Base-by-base conservation (phyloP, 345 rosid genomes). In the Eutrema heterophyllum region DNA sequence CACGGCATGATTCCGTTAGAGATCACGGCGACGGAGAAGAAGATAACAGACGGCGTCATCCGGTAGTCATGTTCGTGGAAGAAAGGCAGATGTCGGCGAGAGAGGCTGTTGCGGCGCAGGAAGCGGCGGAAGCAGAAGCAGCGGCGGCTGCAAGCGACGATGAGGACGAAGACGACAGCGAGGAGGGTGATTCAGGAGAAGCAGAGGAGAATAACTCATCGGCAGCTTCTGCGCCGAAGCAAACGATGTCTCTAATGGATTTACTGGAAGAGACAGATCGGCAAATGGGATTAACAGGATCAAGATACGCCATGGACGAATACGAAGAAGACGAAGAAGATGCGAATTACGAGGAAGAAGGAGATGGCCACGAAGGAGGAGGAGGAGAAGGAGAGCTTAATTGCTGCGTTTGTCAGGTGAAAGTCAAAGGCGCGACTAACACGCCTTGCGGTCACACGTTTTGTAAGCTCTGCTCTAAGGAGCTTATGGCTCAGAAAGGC, bases 361-460 rank as follows among this genome's bases (percentile, higher is more conserved):
- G 38, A 9, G 80, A n/a, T 4, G 84, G 30, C 3, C 72, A 46
- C 1, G 77, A 49, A 0, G 72, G 35, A 0, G 72, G 35, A 16
- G 76, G 48, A 1, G 85, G 72, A 5, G 89, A 85, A 10, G 84
- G 78, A 7, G 97, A 86, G 73, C 60, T 75, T 6, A 78, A 70
- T 7, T 92, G 99, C 79, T 90, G 97, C 71, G 92, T 90, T 46
- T 95, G 99, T 84, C 81, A 80, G 83, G 89, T 92, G 61, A 84
- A 93, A 78, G 88, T 85, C 41, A 95, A 86, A 84, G 97, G 97
- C 1, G 85, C 99, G 38, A 89, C 94, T 9, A 85, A 88, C 66
- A 87, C 89, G 30, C 97, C 97, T 21, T 95, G 99, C 8, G 99
- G 97, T 18, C 99, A 95, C 39, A 87, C 97, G 0, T 92, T 89